Base-by-base conservation (phyloP, 1,284 basidiomycete species). In the Irpex lacteus region DNA sequence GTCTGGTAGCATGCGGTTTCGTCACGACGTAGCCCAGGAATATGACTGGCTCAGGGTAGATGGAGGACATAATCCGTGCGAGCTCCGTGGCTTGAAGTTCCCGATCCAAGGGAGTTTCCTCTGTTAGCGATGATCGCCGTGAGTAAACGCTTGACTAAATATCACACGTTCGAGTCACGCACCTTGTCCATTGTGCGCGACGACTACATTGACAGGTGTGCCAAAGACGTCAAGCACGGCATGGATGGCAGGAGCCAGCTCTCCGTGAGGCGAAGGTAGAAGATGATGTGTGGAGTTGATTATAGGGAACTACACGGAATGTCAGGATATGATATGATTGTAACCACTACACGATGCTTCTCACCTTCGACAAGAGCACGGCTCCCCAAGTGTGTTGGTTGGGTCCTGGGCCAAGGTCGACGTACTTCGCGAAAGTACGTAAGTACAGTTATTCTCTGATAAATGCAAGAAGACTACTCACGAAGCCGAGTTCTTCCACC, bases 141-240 rank as follows among this genome's bases (percentile, higher is more conserved):
- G 13, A 61, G 36, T 2, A 15, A 36, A 15, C 26, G 37, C 4
- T 9, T 2, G 19, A 53, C 3, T 32, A 13, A 5, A 47, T 57
- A 4, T 54, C 8, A 36, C 32, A 32, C 60, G n/a, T 60, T 13
- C 36, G 49, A 15, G n/a, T 2, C 44, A 36, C 73, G 21, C 66
- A 89, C 91, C 91, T 84, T 98, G 96, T 2, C 96, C 96, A 72
- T 98, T 98, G 72, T 98, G 96, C 0, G 92, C 86, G 1, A 97
- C 91, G 19, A 97, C 80, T 0, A 96, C 92, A 13, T 91, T 89
- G 21, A 97, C 87, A 60, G 86, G 82, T 0, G 88, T 89, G 0
- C 95, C 95, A 69, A 89, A 92, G 4, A 96, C 81, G 66, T 97
- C 91, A 13, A 98, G 81, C 5, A 94, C 86, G 0, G 96, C 96